These are phyloP conservation scores for Sonneratia alba DNA, from an alignment of 345 rosid genomes.

Conservation along the genomic window DNA sequence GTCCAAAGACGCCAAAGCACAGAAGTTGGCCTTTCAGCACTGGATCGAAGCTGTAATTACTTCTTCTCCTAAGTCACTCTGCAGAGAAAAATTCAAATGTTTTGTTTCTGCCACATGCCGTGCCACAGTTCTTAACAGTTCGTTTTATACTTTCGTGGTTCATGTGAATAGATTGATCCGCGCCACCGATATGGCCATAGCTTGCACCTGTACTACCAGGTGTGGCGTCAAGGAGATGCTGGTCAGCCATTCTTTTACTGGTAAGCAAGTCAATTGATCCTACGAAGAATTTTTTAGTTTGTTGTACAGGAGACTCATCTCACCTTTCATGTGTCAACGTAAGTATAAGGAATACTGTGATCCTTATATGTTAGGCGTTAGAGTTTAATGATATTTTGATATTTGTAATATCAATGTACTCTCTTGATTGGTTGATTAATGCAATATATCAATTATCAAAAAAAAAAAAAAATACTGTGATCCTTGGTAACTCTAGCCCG, in stretches of 20 bases:
- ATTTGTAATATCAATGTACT: too few species aligned
- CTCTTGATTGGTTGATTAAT: too few species aligned
- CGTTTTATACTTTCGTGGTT: neutral
- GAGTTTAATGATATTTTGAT: too few species aligned
- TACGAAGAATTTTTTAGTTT: neutral
- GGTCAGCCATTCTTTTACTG: conserved; percentile 93
- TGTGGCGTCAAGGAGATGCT: conserved; percentile 63
- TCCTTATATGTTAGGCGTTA: too few species aligned
- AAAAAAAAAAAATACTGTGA: too few species aligned
- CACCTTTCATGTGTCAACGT: too few species aligned
- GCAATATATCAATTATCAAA: too few species aligned
- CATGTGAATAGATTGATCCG: conserved; percentile 61
- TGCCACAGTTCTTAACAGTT: neutral
- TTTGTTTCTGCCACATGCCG: neutral
- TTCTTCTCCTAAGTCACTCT: neutral
- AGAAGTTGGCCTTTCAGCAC: conserved; percentile 82
- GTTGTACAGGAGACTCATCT: neutral
- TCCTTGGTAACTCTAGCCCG: too few species aligned
- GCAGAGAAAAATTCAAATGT: neutral
- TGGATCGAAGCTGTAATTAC: conserved; percentile 62
- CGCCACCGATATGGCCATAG: conserved; percentile 86
- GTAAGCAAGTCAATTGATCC: conserved; percentile 20
- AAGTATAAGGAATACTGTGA: too few species aligned
- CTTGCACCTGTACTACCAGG: conserved; percentile 65
- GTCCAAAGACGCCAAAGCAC: conserved; percentile 58